Evolutionary conservation across 208 protist species (phyloP).

Genomic region (Strigomonas culicis): DNA sequence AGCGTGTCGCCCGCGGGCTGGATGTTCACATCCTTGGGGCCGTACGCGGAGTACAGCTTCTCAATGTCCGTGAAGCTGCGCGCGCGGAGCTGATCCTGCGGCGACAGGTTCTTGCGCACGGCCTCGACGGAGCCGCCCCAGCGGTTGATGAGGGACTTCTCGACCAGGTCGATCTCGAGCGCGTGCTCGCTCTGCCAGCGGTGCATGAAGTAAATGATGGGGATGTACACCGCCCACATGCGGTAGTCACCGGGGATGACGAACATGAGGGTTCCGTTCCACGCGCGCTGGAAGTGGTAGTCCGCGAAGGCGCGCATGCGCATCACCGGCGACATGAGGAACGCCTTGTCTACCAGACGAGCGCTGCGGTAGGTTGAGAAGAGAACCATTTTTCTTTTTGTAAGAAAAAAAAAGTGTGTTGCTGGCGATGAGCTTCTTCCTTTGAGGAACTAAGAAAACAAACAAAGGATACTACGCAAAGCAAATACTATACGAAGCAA

Average conservation of each 20-base stretch:
- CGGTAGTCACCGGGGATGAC: constrained; percentile 75
- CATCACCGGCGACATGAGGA: constrained; percentile 67
- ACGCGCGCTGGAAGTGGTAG: constrained; percentile 82
- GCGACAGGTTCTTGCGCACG: constrained; percentile 66
- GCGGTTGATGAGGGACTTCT: constrained; percentile 84
- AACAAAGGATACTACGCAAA: background rate
- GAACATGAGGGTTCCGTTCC: constrained; percentile 71
- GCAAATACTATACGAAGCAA: background rate
- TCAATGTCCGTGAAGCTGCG: constrained; percentile 75
- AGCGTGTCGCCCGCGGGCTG: constrained; percentile 67
- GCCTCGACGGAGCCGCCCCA: constrained; percentile 84
- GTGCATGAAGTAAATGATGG: constrained; percentile 79
- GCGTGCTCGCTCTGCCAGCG: constrained; percentile 85
- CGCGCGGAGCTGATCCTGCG: constrained; percentile 82
- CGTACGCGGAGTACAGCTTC: constrained; percentile 83
- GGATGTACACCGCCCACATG: constrained; percentile 61
- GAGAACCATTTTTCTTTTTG: constrained; percentile 64
- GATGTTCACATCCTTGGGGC: constrained; percentile 76
- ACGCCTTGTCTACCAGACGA: constrained; percentile 54
- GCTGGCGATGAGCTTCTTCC: background rate
- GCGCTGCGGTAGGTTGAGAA: constrained; percentile 82
- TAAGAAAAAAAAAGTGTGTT: background rate
- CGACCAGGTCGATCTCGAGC: constrained; percentile 57
- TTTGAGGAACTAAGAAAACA: background rate
- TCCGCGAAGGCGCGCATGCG: constrained; percentile 67